These are phyloP conservation scores for Orbilia oligospora DNA, from an alignment of 2,329 filamentous ascomycete genomes.

Conservation along the genomic window DNA sequence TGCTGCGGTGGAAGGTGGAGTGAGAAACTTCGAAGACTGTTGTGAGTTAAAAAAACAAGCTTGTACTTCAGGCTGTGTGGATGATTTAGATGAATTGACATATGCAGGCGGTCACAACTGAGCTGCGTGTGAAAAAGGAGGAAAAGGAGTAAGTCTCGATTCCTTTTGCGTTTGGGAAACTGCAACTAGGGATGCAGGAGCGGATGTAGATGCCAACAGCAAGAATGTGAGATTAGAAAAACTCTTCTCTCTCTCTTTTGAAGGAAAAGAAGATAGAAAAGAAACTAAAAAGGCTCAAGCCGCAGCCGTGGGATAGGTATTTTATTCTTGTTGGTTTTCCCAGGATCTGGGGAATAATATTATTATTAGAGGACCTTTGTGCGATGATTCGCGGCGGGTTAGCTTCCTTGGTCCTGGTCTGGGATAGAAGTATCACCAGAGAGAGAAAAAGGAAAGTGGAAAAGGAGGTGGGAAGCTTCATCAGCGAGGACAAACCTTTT, in stretches of 20 bases:
- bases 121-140: constrained; percentile 39
- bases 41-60: constrained; percentile 39
- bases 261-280: constrained; percentile 17
- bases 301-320: constrained; percentile 58
- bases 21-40: constrained; percentile 51
- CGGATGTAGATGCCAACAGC: constrained; percentile 35
- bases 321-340: constrained; percentile 52
- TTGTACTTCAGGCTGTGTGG: constrained; percentile 38
- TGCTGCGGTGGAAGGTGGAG: constrained; percentile 54
- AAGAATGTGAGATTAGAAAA: constrained; percentile 34
- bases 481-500: constrained; percentile 40
- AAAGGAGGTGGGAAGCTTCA: constrained; percentile 46
- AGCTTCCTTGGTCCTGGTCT: constrained; percentile 18
- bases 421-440: constrained; percentile 16
- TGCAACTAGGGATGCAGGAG: constrained; percentile 57
- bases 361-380: constrained; percentile 36
- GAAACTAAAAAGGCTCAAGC: constrained; percentile 45
- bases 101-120: constrained; percentile 51
- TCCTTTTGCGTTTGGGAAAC: constrained; percentile 55
- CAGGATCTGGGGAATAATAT: constrained; percentile 51
- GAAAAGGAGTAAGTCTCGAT: constrained; percentile 43
- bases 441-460: constrained; percentile 42
- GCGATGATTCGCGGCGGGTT: constrained; percentile 39
- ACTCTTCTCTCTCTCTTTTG: constrained; percentile 19
- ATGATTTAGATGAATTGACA: constrained; percentile 44